Percentiles rank a stretch among this genome's conserved stretches.
phyloP scores from a whole-genome alignment of 805 yeast species.

The Saccharomycopsis babjevae region DNA sequence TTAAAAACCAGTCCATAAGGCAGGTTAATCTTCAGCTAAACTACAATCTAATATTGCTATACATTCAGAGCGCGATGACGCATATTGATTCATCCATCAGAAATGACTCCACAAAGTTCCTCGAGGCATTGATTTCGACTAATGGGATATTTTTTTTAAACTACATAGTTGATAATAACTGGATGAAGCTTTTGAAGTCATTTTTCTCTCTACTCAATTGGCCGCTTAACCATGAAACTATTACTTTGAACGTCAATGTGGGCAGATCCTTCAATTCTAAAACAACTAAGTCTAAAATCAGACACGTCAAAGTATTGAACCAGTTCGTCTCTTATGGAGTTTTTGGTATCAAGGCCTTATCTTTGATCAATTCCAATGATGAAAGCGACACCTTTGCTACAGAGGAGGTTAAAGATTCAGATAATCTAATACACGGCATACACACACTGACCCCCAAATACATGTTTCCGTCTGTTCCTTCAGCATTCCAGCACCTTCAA shows the following conservation, averaged over 20 bases:
- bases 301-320: constrained; percentile 33
- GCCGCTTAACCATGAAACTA: constrained; percentile 32
- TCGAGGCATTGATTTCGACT: constrained; percentile 40
- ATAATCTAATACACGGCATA: constrained; percentile 20
- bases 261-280: neutral
- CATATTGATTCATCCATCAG: constrained; percentile 74
- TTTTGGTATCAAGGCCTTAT: neutral
- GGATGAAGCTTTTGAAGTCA: constrained; percentile 59
- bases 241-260: constrained; percentile 24
- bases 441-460: constrained; percentile 46
- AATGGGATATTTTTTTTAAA: constrained; percentile 23
- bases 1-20: neutral
- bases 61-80: constrained; percentile 86
- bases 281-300: constrained; percentile 28
- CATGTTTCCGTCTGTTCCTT: constrained; percentile 44
- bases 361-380: neutral
- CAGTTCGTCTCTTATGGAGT: constrained; percentile 15
- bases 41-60: constrained; percentile 41
- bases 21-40: constrained; percentile 13
- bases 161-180: constrained; percentile 50
- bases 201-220: constrained; percentile 68
- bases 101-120: constrained; percentile 60
- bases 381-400: neutral
- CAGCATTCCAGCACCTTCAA: constrained; percentile 55
- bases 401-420: constrained; percentile 12